These are phyloP conservation scores for Purpureocillium lavendulum DNA, from an alignment of 2,329 filamentous ascomycete species.

Conservation along the genomic window DNA sequence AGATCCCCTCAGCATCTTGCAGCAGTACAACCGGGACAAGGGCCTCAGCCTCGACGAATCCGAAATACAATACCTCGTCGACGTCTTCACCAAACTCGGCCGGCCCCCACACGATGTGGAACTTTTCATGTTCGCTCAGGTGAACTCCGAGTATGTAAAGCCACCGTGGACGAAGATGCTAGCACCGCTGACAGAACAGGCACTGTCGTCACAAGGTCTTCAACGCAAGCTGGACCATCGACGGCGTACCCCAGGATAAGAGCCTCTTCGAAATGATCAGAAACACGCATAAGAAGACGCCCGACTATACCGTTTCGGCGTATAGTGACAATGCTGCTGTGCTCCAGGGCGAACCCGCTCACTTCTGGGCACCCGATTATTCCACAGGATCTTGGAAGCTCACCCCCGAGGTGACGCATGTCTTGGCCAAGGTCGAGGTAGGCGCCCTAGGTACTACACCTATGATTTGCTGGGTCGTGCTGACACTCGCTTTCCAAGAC, in stretches of 20 bases:
- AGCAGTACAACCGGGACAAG: conserved; percentile 74
- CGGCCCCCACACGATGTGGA: conserved; percentile 79
- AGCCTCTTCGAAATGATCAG: conserved; percentile 94
- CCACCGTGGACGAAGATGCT: too few relatives aligned
- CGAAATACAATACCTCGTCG: conserved; percentile 92
- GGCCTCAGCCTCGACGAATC: conserved; percentile 81
- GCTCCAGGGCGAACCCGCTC: conserved; percentile 29
- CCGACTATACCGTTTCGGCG: conserved; percentile 80
- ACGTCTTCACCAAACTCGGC: conserved; percentile 36
- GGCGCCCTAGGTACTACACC: not conserved
- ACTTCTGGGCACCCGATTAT: conserved; percentile 78
- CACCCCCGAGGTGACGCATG: conserved; percentile 78
- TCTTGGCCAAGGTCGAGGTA: conserved; percentile 80
- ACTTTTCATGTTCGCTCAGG: conserved; percentile 98
- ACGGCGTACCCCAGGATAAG: conserved; percentile 69
- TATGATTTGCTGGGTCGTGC: too few relatives aligned
- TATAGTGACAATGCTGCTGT: conserved; percentile 99
- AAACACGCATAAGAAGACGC: conserved; percentile 81
- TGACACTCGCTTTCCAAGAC: conserved; percentile 35
- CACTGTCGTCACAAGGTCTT: conserved; percentile 85
- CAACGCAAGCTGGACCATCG: conserved; percentile 94
- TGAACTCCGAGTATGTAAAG: conserved; percentile 71
- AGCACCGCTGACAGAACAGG: conserved; percentile 3
- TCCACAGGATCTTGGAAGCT: conserved; percentile 81
- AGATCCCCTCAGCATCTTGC: conserved; percentile 62